Evolutionary conservation across 805 yeast genomes (phyloP), one percentile per base, ranked within the genome.

Genomic region (Schizosaccharomyces octosporus): DNA sequence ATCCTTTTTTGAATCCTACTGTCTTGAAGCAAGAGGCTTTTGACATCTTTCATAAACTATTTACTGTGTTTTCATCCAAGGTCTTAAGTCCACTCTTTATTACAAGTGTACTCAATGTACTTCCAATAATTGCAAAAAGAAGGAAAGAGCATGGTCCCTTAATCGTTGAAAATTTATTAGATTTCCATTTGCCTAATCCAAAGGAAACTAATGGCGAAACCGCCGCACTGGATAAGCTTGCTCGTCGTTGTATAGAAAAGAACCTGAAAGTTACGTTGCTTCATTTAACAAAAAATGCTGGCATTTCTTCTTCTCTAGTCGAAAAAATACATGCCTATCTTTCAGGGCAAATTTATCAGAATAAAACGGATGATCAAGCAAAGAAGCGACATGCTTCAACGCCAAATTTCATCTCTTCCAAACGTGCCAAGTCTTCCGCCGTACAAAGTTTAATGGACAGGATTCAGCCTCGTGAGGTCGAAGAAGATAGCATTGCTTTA

Each of bases 1-100:
- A 90, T 67, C 80, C 87, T 0, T 78, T 85, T 51, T 75, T 88
- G 55, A 78, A 79, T 61, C 74, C 74, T 45, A 65, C 71, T 9
- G 69, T 73, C 27, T 71, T 88, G 64, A 87, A 84, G 65, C 79
- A 83, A 5, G 95, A 89, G 69, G 84, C 89, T 0, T 78, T 77
- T 62, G 81, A 77, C 2, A 72, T 85, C 62, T 72, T 93, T 43
- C 95, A 87, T 65, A 70, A 80, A 43, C 69, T 90, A 39, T 72
- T 87, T 59, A 73, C 75, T 57, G 73, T 77, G 19, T 73, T 89
- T 62, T 73, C 75, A 51, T 81, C 77, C 42, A 84, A 81, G 60
- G 72, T 76, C n/a, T 68, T 80, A 65, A 62, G 62, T 75, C 81
- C 60, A 13, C 79, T 84, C 4, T 65, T 81, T 2, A 78, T 85